Percentiles rank a stretch among this genome's conserved stretches.
These are phyloP conservation scores for Colletotrichum gigasporum DNA, from an alignment of 2,329 filamentous ascomycete genomes.

Conservation along the genomic window DNA sequence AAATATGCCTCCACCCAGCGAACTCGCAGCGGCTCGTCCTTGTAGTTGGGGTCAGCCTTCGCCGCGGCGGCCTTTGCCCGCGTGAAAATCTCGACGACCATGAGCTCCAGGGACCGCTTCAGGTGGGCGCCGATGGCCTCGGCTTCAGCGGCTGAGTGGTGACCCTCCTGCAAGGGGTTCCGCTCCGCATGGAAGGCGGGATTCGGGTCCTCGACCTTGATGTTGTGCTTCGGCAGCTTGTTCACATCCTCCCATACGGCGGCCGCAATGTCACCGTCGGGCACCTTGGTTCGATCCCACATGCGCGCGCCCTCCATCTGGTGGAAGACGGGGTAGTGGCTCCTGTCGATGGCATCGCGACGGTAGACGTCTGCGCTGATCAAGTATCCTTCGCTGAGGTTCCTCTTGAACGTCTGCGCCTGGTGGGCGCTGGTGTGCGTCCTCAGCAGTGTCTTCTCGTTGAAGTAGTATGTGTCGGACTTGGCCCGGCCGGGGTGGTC, in stretches of 20 bases:
- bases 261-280: constrained; percentile 66
- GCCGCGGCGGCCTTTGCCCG: constrained; percentile 75
- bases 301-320: constrained; percentile 97
- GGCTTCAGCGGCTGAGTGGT: constrained; percentile 80
- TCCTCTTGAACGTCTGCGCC: constrained; percentile 78
- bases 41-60: constrained; percentile 56
- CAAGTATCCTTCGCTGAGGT: constrained; percentile 82
- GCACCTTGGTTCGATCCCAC: constrained; percentile 78
- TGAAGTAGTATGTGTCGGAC: constrained; percentile 97
- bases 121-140: constrained; percentile 86
- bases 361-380: constrained; percentile 96
- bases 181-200: constrained; percentile 79
- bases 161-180: constrained; percentile 81
- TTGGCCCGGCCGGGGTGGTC: constrained; percentile 89
- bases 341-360: constrained; percentile 92
- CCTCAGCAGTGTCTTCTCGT: constrained; percentile 81
- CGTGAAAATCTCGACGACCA: constrained; percentile 90
- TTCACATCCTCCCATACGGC: constrained; percentile 77
- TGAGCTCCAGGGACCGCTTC: constrained; percentile 87
- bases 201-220: constrained; percentile 85
- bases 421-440: constrained; percentile 98
- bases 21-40: constrained; percentile 80
- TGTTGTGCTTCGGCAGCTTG: constrained; percentile 75
- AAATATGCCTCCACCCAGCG: constrained; percentile 98
- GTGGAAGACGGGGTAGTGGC: constrained; percentile 96